These are phyloP conservation scores for Neofusicoccum kwambonambiense DNA, from an alignment of 2,329 filamentous ascomycete genomes.

Conservation along the genomic window DNA sequence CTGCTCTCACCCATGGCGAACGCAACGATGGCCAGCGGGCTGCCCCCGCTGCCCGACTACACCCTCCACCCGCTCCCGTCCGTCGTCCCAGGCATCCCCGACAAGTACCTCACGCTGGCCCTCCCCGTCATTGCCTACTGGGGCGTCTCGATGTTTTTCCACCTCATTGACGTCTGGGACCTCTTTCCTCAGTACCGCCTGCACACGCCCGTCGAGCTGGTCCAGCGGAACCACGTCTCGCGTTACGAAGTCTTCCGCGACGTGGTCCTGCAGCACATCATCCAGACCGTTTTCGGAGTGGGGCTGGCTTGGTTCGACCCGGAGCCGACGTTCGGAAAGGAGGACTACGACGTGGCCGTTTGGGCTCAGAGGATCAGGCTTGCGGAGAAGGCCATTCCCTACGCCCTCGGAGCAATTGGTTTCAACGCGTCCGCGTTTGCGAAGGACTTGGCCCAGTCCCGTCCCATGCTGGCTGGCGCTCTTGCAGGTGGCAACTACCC, in stretches of 20 bases:
- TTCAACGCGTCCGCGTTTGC: constrained; percentile 74
- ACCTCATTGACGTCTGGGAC: constrained; percentile 81
- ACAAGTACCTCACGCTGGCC: constrained; percentile 74
- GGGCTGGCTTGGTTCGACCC: constrained; percentile 71
- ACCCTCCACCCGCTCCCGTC: constrained; percentile 67
- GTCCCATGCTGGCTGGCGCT: constrained; percentile 72
- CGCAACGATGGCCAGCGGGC: constrained; percentile 56
- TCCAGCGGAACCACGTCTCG: constrained; percentile 81
- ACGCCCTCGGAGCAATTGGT: constrained; percentile 68
- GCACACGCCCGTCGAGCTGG: constrained; percentile 89
- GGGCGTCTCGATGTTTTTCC: constrained; percentile 80
- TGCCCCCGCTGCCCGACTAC: constrained; percentile 86
- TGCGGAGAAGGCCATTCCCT: constrained; percentile 74
- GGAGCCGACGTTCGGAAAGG: constrained; percentile 70
- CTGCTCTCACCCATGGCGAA: constrained; percentile 32
- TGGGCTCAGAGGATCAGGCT: constrained; percentile 84
- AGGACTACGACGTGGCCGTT: constrained; percentile 81
- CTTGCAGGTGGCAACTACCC: constrained; percentile 82
- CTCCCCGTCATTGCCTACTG: constrained; percentile 85
- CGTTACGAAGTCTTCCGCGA: constrained; percentile 85
- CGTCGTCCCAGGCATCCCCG: constrained; percentile 74
- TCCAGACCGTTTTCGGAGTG: constrained; percentile 74
- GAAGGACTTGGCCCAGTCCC: constrained; percentile 67
- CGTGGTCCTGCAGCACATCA: constrained; percentile 86
- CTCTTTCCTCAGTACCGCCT: constrained; percentile 87